Base-by-base conservation (phyloP, 2,329 filamentous ascomycete species). In the Fusarium sp. region DNA sequence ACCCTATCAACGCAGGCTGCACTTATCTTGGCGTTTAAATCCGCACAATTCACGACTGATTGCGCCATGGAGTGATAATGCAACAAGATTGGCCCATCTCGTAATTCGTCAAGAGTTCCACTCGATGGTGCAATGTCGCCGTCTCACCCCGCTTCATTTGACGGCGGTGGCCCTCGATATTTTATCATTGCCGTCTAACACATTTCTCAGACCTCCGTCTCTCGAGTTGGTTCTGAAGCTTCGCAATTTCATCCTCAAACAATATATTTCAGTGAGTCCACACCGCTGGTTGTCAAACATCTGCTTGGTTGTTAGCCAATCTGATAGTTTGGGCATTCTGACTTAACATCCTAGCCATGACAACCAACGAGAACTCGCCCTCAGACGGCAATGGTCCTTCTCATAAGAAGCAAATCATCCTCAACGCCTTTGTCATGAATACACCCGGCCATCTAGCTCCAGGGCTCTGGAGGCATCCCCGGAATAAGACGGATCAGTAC, bases 391-490 rank as follows among this genome's bases (percentile, higher is more conserved):
- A 35, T 34, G 30, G 3, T 6, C 7, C 41, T 11, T 2, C 23
- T 3, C 9, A 32, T 2, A 61, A 62, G 32, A 62, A 62, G 10
- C 32, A 62, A 5, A 45, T 62, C 20, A 62, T 62, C 2, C 20
- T 62, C 2, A 62, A 62, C 4, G 59, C 59, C 1, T 62, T 62
- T 5, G 59, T 62, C 1, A 62, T 77, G 75, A 76, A 69, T 34
- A 70, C 68, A 0, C 75, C 75, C 0, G 66, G 69, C 3, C 72
- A 75, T 37, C 61, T 77, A 11, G 62, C 71, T 8, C 66, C 71
- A 2, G 69, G 74, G 2, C 64, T 73, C 18, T 77, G 76, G 76
- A 64, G 70, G 50, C 73, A 77, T 35, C 76, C 76, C 2, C 59
- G 54, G 13, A 77, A 77, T 23, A 68, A 75, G 39, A 74, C 71